phyloP scores from a whole-genome alignment of 1,284 basidiomycete species.

The Anthracocystis setariae region DNA sequence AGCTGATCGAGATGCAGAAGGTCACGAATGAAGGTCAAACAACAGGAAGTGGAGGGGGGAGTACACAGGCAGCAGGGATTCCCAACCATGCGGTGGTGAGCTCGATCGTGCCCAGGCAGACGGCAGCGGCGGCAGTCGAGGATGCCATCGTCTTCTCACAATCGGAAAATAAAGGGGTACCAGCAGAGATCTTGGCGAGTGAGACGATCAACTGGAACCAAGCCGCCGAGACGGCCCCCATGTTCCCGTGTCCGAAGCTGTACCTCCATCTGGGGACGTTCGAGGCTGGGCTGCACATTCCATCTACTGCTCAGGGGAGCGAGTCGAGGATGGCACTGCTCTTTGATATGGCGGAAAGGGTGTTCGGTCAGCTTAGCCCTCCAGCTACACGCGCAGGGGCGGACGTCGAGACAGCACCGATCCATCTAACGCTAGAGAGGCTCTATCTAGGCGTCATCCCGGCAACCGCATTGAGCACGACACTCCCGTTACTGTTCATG shows the following conservation, averaged over 20 bases:
- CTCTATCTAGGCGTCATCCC: slow-evolving; percentile 20
- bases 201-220: slow-evolving; percentile 24
- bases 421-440: slow-evolving; percentile 33
- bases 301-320: neutral
- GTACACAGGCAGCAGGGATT: neutral
- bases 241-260: slow-evolving; percentile 28
- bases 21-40: neutral
- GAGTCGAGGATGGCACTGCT: neutral
- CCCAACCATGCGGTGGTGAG: slow-evolving; percentile 27
- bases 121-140: neutral
- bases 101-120: slow-evolving; percentile 21
- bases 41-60: neutral
- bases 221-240: neutral
- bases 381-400: neutral
- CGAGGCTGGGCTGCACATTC: slow-evolving; percentile 18
- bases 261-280: slow-evolving; percentile 24
- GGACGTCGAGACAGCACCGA: slow-evolving; percentile 11
- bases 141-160: slow-evolving; percentile 21
- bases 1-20: slow-evolving; percentile 17
- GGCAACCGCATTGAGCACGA: slow-evolving; percentile 10
- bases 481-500: slow-evolving; percentile 2
- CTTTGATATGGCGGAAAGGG: slow-evolving; percentile 7
- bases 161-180: neutral
- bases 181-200: slow-evolving; percentile 23
- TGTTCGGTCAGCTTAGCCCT: slow-evolving; percentile 11